Percentiles rank a stretch among this genome's conserved stretches.
Evolutionary conservation across 176 grass and related monocot genomes (phyloP).

Genomic region (Musa troglodytarum): DNA sequence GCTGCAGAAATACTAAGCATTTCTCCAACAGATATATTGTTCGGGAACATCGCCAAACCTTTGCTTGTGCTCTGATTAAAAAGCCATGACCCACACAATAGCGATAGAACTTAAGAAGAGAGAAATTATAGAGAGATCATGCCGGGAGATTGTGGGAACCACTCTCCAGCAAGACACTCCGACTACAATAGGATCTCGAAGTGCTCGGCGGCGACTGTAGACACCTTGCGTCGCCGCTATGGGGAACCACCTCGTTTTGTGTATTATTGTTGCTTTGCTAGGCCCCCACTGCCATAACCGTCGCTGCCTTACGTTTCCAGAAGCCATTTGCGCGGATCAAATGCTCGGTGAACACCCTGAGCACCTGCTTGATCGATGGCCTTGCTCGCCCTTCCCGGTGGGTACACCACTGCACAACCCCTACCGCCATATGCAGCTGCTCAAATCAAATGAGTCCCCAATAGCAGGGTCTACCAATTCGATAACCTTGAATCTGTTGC

Average conservation of each 20-base stretch:
- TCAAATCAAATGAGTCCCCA: conserved; percentile 41
- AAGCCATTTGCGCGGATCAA: conserved; percentile 56
- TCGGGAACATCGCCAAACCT: neutral
- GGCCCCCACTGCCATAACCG: conserved; percentile 26
- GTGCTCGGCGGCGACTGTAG: conserved; percentile 86
- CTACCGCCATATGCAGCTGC: conserved; percentile 60
- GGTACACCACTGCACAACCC: conserved; percentile 70
- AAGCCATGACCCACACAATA: neutral
- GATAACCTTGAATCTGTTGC: conserved; percentile 32
- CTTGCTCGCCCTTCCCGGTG: conserved; percentile 57
- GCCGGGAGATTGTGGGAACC: conserved; percentile 73
- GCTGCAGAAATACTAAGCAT: neutral
- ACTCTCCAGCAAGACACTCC: conserved; percentile 68
- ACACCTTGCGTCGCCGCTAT: conserved; percentile 47
- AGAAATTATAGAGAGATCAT: conserved; percentile 37
- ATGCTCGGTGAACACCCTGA: conserved; percentile 69
- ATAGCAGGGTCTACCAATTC: conserved; percentile 55
- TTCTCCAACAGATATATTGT: neutral
- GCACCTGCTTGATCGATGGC: conserved; percentile 88
- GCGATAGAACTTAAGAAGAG: neutral
- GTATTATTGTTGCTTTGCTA: conserved; percentile 24
- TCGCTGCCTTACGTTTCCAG: conserved; percentile 29
- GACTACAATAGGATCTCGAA: conserved; percentile 83
- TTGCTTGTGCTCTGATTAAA: neutral
- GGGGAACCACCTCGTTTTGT: conserved; percentile 40